Conservation (phyloP, 805 yeast genomes). For the Saccharomycopsis babjevae region DNA sequence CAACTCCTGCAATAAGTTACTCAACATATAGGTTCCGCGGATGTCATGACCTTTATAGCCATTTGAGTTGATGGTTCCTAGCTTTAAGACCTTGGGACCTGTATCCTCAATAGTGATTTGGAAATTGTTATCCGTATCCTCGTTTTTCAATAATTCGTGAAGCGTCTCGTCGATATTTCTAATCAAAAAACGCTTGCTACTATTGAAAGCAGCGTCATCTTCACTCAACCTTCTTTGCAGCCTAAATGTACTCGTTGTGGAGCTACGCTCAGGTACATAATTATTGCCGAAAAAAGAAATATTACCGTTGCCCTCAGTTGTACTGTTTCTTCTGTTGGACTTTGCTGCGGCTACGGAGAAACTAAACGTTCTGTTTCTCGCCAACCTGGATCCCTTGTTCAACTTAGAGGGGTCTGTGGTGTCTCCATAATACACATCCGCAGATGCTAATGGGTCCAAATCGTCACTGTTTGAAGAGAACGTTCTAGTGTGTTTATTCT, state of each 20-base stretch:
- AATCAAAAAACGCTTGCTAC: conserved; percentile 45
- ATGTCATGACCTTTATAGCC: conserved; percentile 67
- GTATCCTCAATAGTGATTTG: conserved; percentile 82
- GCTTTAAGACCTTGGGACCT: conserved; percentile 70
- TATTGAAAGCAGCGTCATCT: conserved; percentile 29
- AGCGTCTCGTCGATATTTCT: conserved; percentile 67
- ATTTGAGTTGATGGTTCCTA: conserved; percentile 77
- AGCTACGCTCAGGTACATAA: neutral
- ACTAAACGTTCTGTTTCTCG: conserved; percentile 41
- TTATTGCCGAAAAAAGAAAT: neutral
- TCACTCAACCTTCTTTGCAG: conserved; percentile 41
- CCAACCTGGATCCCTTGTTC: conserved; percentile 31
- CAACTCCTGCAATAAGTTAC: conserved; percentile 78
- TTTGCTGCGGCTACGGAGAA: conserved; percentile 2
- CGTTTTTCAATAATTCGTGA: conserved; percentile 54
- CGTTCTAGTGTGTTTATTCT: conserved; percentile 22
- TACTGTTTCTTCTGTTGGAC: neutral
- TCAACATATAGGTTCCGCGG: conserved; percentile 82
- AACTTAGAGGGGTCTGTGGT: conserved; percentile 43
- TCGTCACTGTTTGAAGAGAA: conserved; percentile 36
- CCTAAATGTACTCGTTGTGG: neutral
- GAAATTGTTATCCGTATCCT: conserved; percentile 76
- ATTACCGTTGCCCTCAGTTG: neutral
- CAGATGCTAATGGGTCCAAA: conserved; percentile 56
- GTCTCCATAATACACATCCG: conserved; percentile 65